Percentiles rank a stretch among this genome's conserved stretches.
These are phyloP conservation scores for Termitomyces sp. DNA, from an alignment of 768 basidiomycete species.

Conservation along the genomic window DNA sequence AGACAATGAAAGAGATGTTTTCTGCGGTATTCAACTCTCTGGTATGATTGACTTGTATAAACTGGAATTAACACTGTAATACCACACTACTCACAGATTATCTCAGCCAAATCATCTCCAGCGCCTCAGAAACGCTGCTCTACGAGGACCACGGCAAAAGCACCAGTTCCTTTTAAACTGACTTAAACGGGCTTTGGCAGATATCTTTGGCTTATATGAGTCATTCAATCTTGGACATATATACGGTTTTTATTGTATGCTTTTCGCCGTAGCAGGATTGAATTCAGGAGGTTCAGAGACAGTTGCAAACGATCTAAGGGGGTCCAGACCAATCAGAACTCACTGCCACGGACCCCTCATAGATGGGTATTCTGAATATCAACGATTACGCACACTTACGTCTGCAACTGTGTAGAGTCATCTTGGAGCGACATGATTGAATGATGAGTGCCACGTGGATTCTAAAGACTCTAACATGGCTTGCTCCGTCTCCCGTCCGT, in stretches of 20 bases:
- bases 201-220: background rate
- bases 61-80: background rate
- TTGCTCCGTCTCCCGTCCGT: constrained; percentile 28
- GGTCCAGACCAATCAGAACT: background rate
- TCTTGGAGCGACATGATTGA: background rate
- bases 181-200: background rate
- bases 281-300: no score
- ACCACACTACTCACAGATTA: constrained; percentile 16
- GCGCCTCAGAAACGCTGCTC: constrained; percentile 17
- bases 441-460: constrained; percentile 22
- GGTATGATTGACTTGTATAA: constrained; percentile 20
- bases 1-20: constrained; percentile 25
- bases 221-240: background rate
- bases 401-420: no score
- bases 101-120: constrained; percentile 23
- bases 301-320: background rate
- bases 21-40: constrained; percentile 27
- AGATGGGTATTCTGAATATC: background rate
- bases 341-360: background rate
- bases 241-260: background rate
- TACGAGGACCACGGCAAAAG: background rate
- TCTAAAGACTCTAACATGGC: constrained; percentile 26
- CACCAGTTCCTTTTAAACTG: constrained; percentile 8
- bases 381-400: background rate
- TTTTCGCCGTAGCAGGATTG: background rate